phyloP scores from a whole-genome alignment of 176 grass and related monocot species.

The Zoysia japonica region DNA sequence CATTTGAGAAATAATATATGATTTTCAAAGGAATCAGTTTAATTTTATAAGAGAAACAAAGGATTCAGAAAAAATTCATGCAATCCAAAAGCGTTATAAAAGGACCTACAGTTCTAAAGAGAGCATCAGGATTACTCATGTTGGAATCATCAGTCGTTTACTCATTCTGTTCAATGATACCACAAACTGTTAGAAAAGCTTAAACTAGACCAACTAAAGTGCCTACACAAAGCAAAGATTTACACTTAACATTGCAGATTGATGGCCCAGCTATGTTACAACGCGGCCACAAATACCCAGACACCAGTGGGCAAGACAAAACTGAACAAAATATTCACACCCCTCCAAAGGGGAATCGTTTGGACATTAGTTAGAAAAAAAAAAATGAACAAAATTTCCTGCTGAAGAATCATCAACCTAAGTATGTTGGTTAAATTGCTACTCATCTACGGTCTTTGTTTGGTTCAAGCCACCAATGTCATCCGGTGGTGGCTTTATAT shows the following conservation, averaged over 20 bases:
- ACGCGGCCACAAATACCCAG: not conserved
- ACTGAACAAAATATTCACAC: conserved; percentile 43
- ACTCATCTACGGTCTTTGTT: conserved; percentile 46
- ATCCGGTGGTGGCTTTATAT: conserved; percentile 81
- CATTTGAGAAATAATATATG: too few species aligned
- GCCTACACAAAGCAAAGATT: conserved; percentile 19
- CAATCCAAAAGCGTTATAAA: too few species aligned
- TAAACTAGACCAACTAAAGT: not conserved
- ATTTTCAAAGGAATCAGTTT: too few species aligned
- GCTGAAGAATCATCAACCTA: conserved; percentile 38
- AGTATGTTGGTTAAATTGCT: conserved; percentile 49
- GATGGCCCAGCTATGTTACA: conserved; percentile 45
- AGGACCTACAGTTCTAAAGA: too few species aligned
- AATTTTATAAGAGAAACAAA: too few species aligned
- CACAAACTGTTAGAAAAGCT: not conserved
- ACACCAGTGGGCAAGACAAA: conserved; percentile 30
- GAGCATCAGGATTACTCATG: not conserved
- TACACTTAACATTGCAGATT: conserved; percentile 31
- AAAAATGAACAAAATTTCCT: conserved; percentile 50
- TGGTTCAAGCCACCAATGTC: conserved; percentile 39
- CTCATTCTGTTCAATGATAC: not conserved
- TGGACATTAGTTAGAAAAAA: conserved; percentile 30
- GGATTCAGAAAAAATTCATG: too few species aligned
- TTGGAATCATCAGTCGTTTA: not conserved
- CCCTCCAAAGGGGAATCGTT: not conserved